Evolutionary conservation across 2,329 filamentous ascomycete species (phyloP).

Genomic region (Penicillium olsonii): DNA sequence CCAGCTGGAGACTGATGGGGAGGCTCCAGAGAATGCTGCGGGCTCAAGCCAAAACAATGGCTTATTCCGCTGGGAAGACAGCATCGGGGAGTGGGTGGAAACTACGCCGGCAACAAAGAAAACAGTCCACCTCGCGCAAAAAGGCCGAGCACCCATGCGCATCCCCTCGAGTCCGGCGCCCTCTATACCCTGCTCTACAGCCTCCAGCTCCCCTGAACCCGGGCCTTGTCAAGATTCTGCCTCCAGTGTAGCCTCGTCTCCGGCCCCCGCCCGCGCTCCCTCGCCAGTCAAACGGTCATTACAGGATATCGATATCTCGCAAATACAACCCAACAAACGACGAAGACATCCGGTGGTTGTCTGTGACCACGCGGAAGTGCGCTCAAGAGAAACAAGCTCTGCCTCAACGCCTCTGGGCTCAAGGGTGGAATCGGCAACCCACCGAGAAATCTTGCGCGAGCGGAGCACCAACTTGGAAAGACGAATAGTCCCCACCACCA

Average conservation of each 20-base stretch:
- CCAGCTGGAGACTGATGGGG: conserved; percentile 9
- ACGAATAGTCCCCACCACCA: not conserved
- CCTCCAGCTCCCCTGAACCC: conserved; percentile 25
- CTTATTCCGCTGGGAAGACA: conserved; percentile 56
- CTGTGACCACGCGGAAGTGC: conserved; percentile 8
- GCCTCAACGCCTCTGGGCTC: conserved; percentile 1
- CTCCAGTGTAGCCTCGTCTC: conserved; percentile 35
- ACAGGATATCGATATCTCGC: conserved; percentile 13
- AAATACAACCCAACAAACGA: conserved; percentile 26
- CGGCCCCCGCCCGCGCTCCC: too few species aligned
- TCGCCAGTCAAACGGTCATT: too few species aligned
- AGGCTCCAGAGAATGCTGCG: conserved; percentile 16
- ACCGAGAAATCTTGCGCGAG: conserved; percentile 21
- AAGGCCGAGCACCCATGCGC: conserved; percentile 1
- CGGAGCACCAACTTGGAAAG: conserved; percentile 15
- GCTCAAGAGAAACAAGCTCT: not conserved
- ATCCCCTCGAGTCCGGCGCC: conserved; percentile 12
- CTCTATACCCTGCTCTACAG: conserved; percentile 25
- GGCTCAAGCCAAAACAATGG: conserved; percentile 20
- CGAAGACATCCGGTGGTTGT: conserved; percentile 21
- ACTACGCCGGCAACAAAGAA: conserved; percentile 45
- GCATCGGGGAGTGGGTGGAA: conserved; percentile 59
- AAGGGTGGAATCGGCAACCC: conserved; percentile 8
- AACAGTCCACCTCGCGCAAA: conserved; percentile 11
- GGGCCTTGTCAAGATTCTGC: conserved; percentile 19